Conservation (phyloP, 2,329 filamentous ascomycete genomes). For the Penicillium fuscoglaucum region DNA sequence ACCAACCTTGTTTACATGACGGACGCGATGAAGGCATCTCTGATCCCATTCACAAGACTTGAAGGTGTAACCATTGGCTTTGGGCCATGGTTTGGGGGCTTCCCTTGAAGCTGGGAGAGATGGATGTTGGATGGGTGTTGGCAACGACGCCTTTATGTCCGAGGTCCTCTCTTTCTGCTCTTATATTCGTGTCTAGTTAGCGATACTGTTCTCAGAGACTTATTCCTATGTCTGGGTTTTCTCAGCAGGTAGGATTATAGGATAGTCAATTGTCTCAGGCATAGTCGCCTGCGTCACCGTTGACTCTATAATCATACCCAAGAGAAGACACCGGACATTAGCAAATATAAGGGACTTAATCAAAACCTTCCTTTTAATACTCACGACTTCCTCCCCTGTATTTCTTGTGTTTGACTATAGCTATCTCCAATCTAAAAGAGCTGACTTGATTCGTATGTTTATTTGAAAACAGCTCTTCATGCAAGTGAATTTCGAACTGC, state of each 20-base stretch:
- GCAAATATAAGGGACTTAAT: background rate
- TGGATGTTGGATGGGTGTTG: conserved; percentile 14
- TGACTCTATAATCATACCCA: background rate
- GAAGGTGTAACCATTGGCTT: conserved; percentile 42
- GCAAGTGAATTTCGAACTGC: background rate
- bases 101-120: conserved; percentile 1
- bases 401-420: background rate
- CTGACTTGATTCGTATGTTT: background rate
- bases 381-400: background rate
- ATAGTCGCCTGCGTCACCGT: background rate
- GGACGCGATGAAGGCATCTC: conserved; percentile 98
- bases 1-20: conserved; percentile 91
- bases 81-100: conserved; percentile 8
- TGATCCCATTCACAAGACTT: conserved; percentile 62
- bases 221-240: background rate
- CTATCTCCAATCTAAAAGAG: background rate
- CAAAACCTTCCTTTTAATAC: background rate
- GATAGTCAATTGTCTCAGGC: background rate
- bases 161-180: background rate
- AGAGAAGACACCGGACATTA: too few species aligned
- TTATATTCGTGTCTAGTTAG: background rate
- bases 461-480: background rate
- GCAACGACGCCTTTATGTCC: background rate
- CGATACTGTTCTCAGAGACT: background rate
- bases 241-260: background rate